Conservation (phyloP, 148 eudicot genomes). For the Oxyria digyna region DNA sequence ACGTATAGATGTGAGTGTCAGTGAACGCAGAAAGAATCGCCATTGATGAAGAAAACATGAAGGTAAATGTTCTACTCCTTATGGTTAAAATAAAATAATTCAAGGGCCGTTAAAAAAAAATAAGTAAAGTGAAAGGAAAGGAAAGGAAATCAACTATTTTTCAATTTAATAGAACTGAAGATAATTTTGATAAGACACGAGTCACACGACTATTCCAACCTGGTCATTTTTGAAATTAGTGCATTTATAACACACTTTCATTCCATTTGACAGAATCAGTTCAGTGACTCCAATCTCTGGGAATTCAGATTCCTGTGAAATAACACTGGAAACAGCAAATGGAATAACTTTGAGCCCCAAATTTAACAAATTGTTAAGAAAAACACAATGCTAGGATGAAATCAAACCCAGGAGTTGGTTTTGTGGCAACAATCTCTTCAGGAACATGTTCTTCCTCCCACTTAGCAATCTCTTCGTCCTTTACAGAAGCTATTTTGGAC, state of each 20-base stretch:
- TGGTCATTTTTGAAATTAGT: conserved; percentile 78
- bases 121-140: too few relatives aligned
- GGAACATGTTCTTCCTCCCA: not conserved
- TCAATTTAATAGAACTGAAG: too few relatives aligned
- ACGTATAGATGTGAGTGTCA: too few relatives aligned
- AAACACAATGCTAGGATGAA: too few relatives aligned
- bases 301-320: conserved; percentile 35
- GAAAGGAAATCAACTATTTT: too few relatives aligned
- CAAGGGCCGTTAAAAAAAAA: not conserved
- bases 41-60: too few relatives aligned
- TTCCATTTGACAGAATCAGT: conserved; percentile 61
- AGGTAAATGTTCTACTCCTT: too few relatives aligned
- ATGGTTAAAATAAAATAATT: too few relatives aligned
- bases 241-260: conserved; percentile 79
- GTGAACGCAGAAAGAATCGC: too few relatives aligned
- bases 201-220: too few relatives aligned
- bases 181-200: too few relatives aligned
- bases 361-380: too few relatives aligned
- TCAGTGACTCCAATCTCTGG: conserved; percentile 58
- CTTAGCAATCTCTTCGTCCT: conserved; percentile 26
- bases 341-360: not conserved
- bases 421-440: not conserved
- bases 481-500: conserved; percentile 37
- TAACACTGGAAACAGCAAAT: conserved; percentile 18
- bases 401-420: not conserved